Evolutionary conservation across 768 basidiomycete species (phyloP), one percentile per base, ranked within the genome.

Genomic region (Coprinopsis cinerea): DNA sequence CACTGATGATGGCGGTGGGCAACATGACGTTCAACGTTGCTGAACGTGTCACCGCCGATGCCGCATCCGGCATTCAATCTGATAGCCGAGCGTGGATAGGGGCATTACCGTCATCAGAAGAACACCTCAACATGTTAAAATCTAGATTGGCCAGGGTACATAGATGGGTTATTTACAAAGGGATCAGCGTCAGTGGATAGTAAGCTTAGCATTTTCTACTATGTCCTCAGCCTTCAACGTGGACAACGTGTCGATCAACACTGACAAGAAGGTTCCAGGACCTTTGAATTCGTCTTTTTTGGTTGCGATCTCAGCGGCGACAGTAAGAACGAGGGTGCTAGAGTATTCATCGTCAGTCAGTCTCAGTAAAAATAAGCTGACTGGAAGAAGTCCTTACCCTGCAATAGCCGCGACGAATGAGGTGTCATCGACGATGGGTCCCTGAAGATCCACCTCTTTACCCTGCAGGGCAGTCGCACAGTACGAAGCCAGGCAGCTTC

Each of bases 401-500:
- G 83, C 80, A 22, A 92, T 69, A 0, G 92, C 78, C 1, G 78
- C 92, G 11, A 79, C 54, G 27, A 96, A 67, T 75, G 91, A 14
- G 15, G 26, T 87, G 59, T 92, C 83, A 39, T 70, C 69, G n/a
- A 83, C 83, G 3, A 92, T 67, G 41, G 62, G 67, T 2, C 71
- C 51, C 53, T 57, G 47, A 42, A 47, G 25, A 35, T 61, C 48
- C 56, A 61, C 36, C 17, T 67, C 61, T n/a, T 65, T 65, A 26
- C 64, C 62, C 25, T 76, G 59, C 17, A 60, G 51, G 10, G 83
- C 81, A 1, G 79, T 84, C 3, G 85, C 91, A 61, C 87, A 89
- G 66, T 84, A 93, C 14, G 85, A 79, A 0, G 91, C 87, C 42
- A 95, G 77, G 25, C 77, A 72, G 9, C 87, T 86, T 23, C 87